These are phyloP conservation scores for Epichloe aotearoae DNA, from an alignment of 2,329 filamentous ascomycete genomes.

Conservation along the genomic window DNA sequence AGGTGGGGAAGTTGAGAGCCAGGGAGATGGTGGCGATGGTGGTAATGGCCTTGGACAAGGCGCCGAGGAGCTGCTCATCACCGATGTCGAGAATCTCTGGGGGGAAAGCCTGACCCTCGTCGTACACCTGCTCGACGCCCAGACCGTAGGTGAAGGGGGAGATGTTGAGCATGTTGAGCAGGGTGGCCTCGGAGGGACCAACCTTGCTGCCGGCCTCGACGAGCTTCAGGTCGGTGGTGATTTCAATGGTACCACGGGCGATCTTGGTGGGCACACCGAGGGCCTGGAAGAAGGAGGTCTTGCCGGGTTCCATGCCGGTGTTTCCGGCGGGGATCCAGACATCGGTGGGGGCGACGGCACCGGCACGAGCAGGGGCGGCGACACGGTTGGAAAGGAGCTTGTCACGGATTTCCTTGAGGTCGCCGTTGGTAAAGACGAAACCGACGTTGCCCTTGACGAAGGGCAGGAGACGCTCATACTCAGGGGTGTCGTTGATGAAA, in stretches of 20 bases:
- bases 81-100: conserved; percentile 80
- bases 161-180: conserved; percentile 99
- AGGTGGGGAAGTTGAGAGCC: conserved; percentile 86
- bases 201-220: conserved; percentile 88
- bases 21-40: conserved; percentile 87
- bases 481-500: conserved; percentile 78
- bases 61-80: conserved; percentile 83
- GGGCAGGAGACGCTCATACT: conserved; percentile 96
- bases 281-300: conserved; percentile 99
- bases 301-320: conserved; percentile 99
- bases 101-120: conserved; percentile 87
- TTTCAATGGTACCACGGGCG: conserved; percentile 99
- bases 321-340: conserved; percentile 96
- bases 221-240: conserved; percentile 94
- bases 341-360: conserved; percentile 85
- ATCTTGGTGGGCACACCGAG: conserved; percentile 99
- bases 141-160: conserved; percentile 99
- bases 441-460: conserved; percentile 96
- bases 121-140: conserved; percentile 92
- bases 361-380: conserved; percentile 92
- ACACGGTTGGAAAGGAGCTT: conserved; percentile 96
- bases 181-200: conserved; percentile 94
- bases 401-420: conserved; percentile 84
- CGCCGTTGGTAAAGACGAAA: conserved; percentile 98
- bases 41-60: conserved; percentile 67